phyloP scores from a whole-genome alignment of 306 rosid genomes.

The Medicago ruthenica region DNA sequence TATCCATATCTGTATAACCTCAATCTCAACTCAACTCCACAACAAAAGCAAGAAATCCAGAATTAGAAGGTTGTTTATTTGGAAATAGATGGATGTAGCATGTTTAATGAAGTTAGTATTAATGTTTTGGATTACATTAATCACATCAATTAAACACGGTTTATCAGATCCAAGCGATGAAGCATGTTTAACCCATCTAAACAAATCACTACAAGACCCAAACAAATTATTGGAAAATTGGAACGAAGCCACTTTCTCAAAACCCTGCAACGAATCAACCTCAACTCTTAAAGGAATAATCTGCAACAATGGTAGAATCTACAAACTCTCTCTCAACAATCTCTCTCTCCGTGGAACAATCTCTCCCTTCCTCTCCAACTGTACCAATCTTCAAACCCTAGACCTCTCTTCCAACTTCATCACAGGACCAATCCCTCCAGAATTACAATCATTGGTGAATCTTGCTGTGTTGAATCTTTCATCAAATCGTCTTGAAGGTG shows the following conservation, averaged over 20 bases:
- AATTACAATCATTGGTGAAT: conserved; percentile 75
- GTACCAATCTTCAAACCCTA: conserved; percentile 89
- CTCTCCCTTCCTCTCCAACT: conserved; percentile 86
- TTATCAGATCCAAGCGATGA: conserved; percentile 92
- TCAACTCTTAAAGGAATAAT: conserved; percentile 78
- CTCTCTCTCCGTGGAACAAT: conserved; percentile 71
- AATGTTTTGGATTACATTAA: background rate
- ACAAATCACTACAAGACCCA: conserved; percentile 72
- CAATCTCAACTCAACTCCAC: too few relatives aligned
- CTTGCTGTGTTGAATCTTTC: conserved; percentile 90
- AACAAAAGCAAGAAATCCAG: background rate
- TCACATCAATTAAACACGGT: conserved; percentile 5
- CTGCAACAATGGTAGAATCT: conserved; percentile 95
- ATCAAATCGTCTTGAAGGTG: conserved; percentile 66
- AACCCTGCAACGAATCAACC: conserved; percentile 84
- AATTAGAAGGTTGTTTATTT: background rate
- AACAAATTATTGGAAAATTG: conserved; percentile 64
- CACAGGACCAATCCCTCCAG: conserved; percentile 81
- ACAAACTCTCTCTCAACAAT: conserved; percentile 83
- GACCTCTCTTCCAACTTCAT: conserved; percentile 86
- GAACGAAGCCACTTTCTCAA: conserved; percentile 68
- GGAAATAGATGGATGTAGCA: conserved; percentile 51
- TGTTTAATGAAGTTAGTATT: conserved; percentile 35
- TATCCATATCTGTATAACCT: too few relatives aligned
- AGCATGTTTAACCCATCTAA: conserved; percentile 68